Conservation (phyloP, 1,284 basidiomycete genomes). For the Moesziomyces sp. region DNA sequence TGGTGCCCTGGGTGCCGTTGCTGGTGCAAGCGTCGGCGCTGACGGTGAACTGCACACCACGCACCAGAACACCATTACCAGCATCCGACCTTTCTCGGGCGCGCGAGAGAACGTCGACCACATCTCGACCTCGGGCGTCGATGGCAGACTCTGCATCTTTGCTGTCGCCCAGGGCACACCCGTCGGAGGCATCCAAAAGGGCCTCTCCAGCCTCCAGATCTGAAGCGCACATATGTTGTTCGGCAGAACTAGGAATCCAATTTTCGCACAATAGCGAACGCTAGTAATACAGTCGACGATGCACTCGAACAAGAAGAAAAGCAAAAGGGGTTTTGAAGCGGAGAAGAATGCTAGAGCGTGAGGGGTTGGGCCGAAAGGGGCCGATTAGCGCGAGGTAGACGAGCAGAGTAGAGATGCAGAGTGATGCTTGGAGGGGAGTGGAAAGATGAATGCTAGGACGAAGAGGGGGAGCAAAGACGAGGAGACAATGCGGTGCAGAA, state of each 20-base stretch:
- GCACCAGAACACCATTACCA: slow-evolving; percentile 99
- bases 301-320: not conserved
- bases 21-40: slow-evolving; percentile 76
- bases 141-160: slow-evolving; percentile 94
- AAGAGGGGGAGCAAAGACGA: slow-evolving; percentile 7
- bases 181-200: slow-evolving; percentile 53
- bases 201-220: slow-evolving; percentile 54
- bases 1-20: slow-evolving; percentile 75
- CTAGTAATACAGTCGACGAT: slow-evolving; percentile 19
- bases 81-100: slow-evolving; percentile 68
- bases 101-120: slow-evolving; percentile 72
- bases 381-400: too few relatives aligned
- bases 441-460: slow-evolving; percentile 7
- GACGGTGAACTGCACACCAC: slow-evolving; percentile 75
- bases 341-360: too few relatives aligned
- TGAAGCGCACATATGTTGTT: not conserved
- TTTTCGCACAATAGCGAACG: too few relatives aligned
- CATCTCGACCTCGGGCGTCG: slow-evolving; percentile 92
- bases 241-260: too few relatives aligned
- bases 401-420: too few relatives aligned
- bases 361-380: too few relatives aligned
- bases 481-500: slow-evolving; percentile 1
- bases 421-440: slow-evolving; percentile 1
- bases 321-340: not conserved
- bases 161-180: slow-evolving; percentile 71